Percentiles rank a stretch among this genome's conserved stretches.
These are phyloP conservation scores for Cornus controversa DNA, from an alignment of 148 eudicot genomes.

Conservation along the genomic window DNA sequence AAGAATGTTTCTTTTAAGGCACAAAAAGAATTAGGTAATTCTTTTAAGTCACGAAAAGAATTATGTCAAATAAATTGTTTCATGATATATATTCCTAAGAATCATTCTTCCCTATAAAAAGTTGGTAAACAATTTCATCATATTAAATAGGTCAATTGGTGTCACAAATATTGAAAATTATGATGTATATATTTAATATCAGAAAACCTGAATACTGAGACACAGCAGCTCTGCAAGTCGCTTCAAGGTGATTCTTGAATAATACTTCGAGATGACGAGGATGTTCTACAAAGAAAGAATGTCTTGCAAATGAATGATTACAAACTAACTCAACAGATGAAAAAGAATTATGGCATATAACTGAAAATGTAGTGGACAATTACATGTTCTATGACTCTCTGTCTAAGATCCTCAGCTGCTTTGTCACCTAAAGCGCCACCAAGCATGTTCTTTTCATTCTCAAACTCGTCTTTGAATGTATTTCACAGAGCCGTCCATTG, in stretches of 20 bases:
- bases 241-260: conserved; percentile 75
- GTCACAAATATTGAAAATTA: not conserved
- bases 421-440: conserved; percentile 90
- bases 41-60: too few species aligned
- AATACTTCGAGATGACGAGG: conserved; percentile 83
- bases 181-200: not conserved
- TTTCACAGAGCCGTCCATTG: conserved; percentile 89
- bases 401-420: conserved; percentile 88
- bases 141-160: not conserved
- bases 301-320: not conserved
- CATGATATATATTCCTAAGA: not conserved
- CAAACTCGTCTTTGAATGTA: conserved; percentile 76
- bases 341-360: not conserved
- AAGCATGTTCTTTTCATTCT: conserved; percentile 72
- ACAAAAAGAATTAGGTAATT: too few species aligned
- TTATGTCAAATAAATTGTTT: not conserved
- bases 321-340: not conserved
- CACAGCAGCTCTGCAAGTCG: conserved; percentile 82
- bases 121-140: not conserved
- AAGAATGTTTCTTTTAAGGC: too few species aligned
- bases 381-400: conserved; percentile 95
- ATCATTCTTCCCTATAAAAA: not conserved
- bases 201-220: conserved; percentile 62
- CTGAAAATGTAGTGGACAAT: conserved; percentile 12
- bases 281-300: conserved; percentile 60